Conservation (phyloP, 495 filamentous ascomycete genomes). For the Stereocaulon alpinum region DNA sequence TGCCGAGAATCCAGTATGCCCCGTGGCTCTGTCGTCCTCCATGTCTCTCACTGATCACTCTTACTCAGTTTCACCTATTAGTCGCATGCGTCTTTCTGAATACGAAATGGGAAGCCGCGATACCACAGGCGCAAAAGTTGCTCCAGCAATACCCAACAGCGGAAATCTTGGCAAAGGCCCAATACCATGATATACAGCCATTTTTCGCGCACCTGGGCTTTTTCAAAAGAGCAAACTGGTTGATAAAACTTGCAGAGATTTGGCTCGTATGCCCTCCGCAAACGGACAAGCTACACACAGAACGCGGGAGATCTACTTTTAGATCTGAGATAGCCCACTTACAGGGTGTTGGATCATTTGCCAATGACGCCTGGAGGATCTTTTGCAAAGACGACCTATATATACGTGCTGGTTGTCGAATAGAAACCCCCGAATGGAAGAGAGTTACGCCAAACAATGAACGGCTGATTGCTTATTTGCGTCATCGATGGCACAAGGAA, state of each 20-base stretch:
- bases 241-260: neutral
- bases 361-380: neutral
- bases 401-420: neutral
- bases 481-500: neutral
- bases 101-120: neutral
- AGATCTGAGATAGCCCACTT: neutral
- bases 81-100: constrained; percentile 2
- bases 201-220: neutral
- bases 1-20: neutral
- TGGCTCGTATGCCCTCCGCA: constrained; percentile 1
- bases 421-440: neutral
- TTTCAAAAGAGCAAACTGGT: neutral
- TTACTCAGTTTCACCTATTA: constrained; percentile 1
- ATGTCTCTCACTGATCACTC: neutral
- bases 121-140: neutral
- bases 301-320: neutral
- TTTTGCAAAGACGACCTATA: constrained; percentile 3
- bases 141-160: neutral
- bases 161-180: neutral
- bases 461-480: neutral
- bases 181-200: constrained; percentile 3
- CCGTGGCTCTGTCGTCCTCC: neutral
- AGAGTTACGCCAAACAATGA: neutral
- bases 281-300: neutral
- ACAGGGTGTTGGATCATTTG: constrained; percentile 1